Conservation (phyloP, 1,284 basidiomycete genomes). For the Somion occarium region DNA sequence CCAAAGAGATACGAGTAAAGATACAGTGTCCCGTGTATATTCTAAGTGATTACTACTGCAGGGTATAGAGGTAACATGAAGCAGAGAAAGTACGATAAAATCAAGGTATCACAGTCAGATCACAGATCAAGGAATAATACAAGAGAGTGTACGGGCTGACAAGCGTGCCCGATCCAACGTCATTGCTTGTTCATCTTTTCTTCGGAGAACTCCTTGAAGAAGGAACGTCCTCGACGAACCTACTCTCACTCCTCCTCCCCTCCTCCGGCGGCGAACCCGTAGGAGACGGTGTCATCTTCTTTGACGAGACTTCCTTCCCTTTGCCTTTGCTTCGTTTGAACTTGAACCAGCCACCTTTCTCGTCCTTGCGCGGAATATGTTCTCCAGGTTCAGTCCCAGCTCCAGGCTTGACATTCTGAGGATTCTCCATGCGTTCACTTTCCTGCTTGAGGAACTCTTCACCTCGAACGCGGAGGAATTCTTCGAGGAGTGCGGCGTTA, state of each 20-base stretch:
- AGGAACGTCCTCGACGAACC: conserved; percentile 14
- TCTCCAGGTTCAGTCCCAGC: conserved; percentile 38
- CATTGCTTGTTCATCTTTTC: neutral
- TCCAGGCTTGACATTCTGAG: conserved; percentile 46
- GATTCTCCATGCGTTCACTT: conserved; percentile 31
- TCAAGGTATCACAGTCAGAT: neutral
- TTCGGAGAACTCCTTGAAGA: neutral
- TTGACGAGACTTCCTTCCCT: conserved; percentile 9
- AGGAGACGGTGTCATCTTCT: neutral
- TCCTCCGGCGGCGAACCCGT: too few relatives aligned
- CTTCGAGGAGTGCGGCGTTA: conserved; percentile 76
- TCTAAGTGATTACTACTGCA: neutral
- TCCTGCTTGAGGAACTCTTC: conserved; percentile 54
- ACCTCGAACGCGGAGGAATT: conserved; percentile 65
- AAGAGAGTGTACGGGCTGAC: neutral
- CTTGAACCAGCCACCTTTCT: conserved; percentile 21
- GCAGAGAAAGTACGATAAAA: neutral
- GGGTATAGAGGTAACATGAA: neutral
- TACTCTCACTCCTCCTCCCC: conserved; percentile 13
- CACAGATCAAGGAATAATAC: neutral
- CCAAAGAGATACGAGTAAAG: too few relatives aligned
- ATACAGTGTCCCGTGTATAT: neutral
- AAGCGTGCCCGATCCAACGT: too few relatives aligned
- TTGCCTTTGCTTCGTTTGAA: conserved; percentile 16
- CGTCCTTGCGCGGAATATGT: conserved; percentile 23